A percentile compares a stretch with the other conserved stretches of the same genome.
These are phyloP conservation scores for Malania oleifera DNA, from an alignment of 164 flowering plant species.

Conservation along the genomic window DNA sequence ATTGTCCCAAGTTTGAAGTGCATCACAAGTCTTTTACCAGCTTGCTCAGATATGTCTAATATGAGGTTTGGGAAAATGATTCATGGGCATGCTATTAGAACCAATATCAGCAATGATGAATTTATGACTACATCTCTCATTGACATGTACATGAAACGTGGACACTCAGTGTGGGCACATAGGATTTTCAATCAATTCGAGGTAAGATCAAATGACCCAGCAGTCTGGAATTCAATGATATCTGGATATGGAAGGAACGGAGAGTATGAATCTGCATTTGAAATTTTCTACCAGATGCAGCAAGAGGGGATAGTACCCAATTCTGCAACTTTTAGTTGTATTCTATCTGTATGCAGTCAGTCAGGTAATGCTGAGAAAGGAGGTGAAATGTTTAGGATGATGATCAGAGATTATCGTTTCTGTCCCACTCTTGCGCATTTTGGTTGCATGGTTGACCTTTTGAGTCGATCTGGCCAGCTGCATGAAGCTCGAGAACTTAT, in stretches of 20 bases:
- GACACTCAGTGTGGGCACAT: conserved; percentile 34
- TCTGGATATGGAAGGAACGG: conserved; percentile 75
- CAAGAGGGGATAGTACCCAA: conserved; percentile 41
- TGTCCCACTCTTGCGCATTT: conserved; percentile 44
- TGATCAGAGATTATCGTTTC: conserved; percentile 39
- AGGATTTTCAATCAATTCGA: conserved; percentile 38
- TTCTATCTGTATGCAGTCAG: conserved; percentile 59
- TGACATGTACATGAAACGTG: conserved; percentile 82
- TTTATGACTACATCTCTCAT: conserved; percentile 59
- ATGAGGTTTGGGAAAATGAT: conserved; percentile 49
- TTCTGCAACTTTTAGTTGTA: conserved; percentile 42
- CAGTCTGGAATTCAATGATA: conserved; percentile 79
- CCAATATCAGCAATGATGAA: conserved; percentile 30
- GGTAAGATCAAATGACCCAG: conserved; percentile 40
- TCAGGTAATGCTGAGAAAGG: conserved; percentile 54
- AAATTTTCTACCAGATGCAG: conserved; percentile 46
- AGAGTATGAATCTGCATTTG: conserved; percentile 45
- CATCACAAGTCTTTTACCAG: conserved; percentile 54
- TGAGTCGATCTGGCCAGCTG: conserved; percentile 55
- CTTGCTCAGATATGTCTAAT: conserved; percentile 46
- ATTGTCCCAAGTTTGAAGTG: conserved; percentile 37
- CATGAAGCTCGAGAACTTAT: conserved; percentile 51
- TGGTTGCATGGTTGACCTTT: conserved; percentile 66
- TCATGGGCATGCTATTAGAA: conserved; percentile 47
- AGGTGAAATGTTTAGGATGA: conserved; percentile 40